A percentile compares a stretch with the other conserved stretches of the same genome.
Conservation (phyloP, 2,329 filamentous ascomycete species). For the Rosellinia necatrix region DNA sequence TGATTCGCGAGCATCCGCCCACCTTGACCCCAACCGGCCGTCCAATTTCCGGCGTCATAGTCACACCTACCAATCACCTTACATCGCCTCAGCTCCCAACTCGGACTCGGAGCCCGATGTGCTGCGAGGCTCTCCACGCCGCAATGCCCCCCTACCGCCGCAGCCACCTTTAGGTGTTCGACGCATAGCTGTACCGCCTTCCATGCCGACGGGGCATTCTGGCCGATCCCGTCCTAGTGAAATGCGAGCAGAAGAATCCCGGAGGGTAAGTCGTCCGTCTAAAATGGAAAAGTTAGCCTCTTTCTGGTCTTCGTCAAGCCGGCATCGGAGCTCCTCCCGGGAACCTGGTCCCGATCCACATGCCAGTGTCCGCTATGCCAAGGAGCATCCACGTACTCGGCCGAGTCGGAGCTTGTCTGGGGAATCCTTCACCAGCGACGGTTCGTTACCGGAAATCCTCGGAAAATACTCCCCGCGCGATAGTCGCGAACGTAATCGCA, state of each 20-base stretch:
- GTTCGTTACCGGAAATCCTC: constrained; percentile 34
- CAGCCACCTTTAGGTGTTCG: constrained; percentile 31
- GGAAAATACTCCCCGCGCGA: constrained; percentile 31
- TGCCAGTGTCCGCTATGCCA: constrained; percentile 31
- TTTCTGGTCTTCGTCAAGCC: constrained; percentile 36
- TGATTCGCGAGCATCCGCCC: constrained; percentile 26
- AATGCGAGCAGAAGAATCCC: constrained; percentile 34
- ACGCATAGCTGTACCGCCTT: constrained; percentile 30
- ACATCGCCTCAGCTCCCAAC: constrained; percentile 30
- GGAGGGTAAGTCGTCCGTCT: constrained; percentile 36
- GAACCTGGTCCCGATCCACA: constrained; percentile 27
- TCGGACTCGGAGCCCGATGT: constrained; percentile 36
- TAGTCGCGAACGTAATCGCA: constrained; percentile 36
- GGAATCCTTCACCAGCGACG: constrained; percentile 37
- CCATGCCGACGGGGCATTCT: constrained; percentile 27
- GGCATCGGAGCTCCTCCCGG: constrained; percentile 41
- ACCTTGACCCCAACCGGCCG: constrained; percentile 34
- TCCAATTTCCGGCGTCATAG: constrained; percentile 36
- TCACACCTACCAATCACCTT: constrained; percentile 36
- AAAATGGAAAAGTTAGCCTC: constrained; percentile 38
- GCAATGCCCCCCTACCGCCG: constrained; percentile 26
- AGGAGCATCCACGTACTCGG: constrained; percentile 31
- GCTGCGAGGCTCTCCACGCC: constrained; percentile 30
- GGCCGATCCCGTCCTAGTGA: constrained; percentile 33
- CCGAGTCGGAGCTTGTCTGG: constrained; percentile 37